Evolutionary conservation across 108 stramenopile genomes (phyloP).

Genomic region (Nannochloropsis granulata): DNA sequence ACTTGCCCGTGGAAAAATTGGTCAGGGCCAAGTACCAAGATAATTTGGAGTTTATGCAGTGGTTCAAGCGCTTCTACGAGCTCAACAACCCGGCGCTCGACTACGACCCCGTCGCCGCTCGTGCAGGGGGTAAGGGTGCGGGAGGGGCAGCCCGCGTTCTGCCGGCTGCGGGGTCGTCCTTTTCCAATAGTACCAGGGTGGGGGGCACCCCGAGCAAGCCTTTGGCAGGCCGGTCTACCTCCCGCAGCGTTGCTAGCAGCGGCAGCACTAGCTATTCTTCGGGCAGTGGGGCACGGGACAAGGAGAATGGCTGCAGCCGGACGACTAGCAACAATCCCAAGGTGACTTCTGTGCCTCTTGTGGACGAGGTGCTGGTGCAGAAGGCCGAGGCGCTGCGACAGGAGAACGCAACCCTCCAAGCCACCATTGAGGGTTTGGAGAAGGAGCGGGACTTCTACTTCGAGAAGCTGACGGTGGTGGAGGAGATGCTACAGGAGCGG

Average conservation of each 20-base stretch:
- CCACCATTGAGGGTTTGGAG: constrained; percentile 48
- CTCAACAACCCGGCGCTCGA: constrained; percentile 45
- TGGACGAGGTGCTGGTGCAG: constrained; percentile 34
- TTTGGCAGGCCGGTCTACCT: neutral
- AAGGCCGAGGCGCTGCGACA: constrained; percentile 6
- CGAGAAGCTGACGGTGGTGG: constrained; percentile 74
- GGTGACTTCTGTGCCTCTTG: constrained; percentile 1
- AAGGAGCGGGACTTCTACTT: constrained; percentile 87
- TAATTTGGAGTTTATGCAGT: constrained; percentile 96
- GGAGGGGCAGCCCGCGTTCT: neutral
- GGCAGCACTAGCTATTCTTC: neutral
- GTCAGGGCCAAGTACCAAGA: constrained; percentile 87
- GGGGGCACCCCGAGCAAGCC: constrained; percentile 19
- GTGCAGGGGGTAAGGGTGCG: constrained; percentile 68
- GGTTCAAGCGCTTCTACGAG: constrained; percentile 84
- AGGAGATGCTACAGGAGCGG: constrained; percentile 9
- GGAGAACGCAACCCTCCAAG: constrained; percentile 42
- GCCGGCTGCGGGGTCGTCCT: neutral
- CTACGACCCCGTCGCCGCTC: constrained; percentile 69
- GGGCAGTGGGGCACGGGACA: neutral
- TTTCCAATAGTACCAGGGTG: constrained; percentile 29
- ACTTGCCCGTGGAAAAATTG: constrained; percentile 64
- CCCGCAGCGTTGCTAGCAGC: neutral
- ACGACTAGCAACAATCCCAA: neutral
- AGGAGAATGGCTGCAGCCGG: neutral